A percentile compares a stretch with the other conserved stretches of the same genome.
These are phyloP conservation scores for Galerina marginata DNA, from an alignment of 768 basidiomycete genomes.

Conservation along the genomic window DNA sequence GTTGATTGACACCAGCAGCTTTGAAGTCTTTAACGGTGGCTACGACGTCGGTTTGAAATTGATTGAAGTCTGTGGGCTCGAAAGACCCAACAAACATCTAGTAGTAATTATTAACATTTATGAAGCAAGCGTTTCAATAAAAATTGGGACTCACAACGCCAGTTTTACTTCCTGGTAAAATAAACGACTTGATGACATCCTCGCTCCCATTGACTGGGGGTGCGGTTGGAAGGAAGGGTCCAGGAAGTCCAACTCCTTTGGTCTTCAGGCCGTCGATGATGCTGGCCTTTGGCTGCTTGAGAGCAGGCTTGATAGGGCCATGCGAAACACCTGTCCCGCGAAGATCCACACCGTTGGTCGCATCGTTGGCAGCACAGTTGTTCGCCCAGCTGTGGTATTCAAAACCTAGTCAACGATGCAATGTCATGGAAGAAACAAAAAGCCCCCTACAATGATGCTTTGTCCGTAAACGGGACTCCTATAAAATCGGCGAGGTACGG, in stretches of 20 bases:
- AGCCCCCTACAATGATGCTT: constrained; percentile 51
- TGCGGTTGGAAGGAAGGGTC: constrained; percentile 51
- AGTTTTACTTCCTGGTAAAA: constrained; percentile 59
- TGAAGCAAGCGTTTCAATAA: not conserved
- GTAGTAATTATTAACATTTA: not conserved
- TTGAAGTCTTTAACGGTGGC: constrained; percentile 52
- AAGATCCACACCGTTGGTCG: constrained; percentile 26
- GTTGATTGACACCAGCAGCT: constrained; percentile 49
- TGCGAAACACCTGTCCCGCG: constrained; percentile 7
- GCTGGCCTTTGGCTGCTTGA: constrained; percentile 39
- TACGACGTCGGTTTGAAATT: constrained; percentile 57
- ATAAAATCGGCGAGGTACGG: constrained; percentile 57
- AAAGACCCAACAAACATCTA: constrained; percentile 71
- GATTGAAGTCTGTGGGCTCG: constrained; percentile 46
- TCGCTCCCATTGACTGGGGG: constrained; percentile 50
- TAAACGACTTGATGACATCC: constrained; percentile 60
- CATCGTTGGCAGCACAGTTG: constrained; percentile 58
- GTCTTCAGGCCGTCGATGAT: constrained; percentile 49
- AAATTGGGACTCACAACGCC: constrained; percentile 53
- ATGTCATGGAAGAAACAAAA: not conserved
- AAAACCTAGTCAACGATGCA: not conserved
- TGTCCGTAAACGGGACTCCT: constrained; percentile 56
- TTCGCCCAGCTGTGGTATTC: constrained; percentile 51
- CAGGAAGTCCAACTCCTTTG: constrained; percentile 51
- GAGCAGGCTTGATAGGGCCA: constrained; percentile 11